Conservation (phyloP, 2,329 filamentous ascomycete species). For the Aurifilum marmelostoma region DNA sequence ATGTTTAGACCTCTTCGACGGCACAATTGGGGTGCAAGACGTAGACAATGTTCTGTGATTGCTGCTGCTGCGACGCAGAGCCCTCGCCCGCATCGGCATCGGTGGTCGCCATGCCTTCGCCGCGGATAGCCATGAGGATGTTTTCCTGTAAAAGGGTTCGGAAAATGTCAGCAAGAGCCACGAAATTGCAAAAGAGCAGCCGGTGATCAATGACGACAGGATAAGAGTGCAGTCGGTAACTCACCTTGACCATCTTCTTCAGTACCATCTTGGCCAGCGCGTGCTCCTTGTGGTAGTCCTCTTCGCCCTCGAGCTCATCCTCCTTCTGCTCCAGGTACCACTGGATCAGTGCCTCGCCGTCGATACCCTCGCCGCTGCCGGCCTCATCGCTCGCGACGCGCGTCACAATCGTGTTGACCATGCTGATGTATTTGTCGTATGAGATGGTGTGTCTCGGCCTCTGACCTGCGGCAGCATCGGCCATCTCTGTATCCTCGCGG, state of each 20-base stretch:
- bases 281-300: conserved; percentile 78
- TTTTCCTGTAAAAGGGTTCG: conserved; percentile 66
- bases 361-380: conserved; percentile 77
- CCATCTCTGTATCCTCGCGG: conserved; percentile 41
- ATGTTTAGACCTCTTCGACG: conserved; percentile 63
- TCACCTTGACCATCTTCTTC: conserved; percentile 93
- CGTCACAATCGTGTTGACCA: conserved; percentile 83
- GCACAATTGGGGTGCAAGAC: conserved; percentile 94
- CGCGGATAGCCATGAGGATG: conserved; percentile 80
- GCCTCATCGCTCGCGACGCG: conserved; percentile 83
- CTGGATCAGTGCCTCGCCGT: conserved; percentile 76
- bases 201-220: background rate
- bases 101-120: conserved; percentile 57
- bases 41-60: conserved; percentile 66
- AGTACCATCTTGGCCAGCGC: conserved; percentile 80
- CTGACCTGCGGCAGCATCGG: conserved; percentile 22
- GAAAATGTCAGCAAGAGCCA: conserved; percentile 35
- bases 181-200: background rate
- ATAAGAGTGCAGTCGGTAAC: conserved; percentile 36
- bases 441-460: conserved; percentile 82
- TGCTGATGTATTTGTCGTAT: conserved; percentile 91
- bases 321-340: conserved; percentile 96
- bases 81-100: conserved; percentile 48
- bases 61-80: conserved; percentile 45
- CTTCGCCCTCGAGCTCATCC: conserved; percentile 76